A percentile compares a stretch with the other conserved stretches of the same genome.
These are phyloP conservation scores for Ascochyta rabiei DNA, from an alignment of 2,329 filamentous ascomycete species.

Conservation along the genomic window DNA sequence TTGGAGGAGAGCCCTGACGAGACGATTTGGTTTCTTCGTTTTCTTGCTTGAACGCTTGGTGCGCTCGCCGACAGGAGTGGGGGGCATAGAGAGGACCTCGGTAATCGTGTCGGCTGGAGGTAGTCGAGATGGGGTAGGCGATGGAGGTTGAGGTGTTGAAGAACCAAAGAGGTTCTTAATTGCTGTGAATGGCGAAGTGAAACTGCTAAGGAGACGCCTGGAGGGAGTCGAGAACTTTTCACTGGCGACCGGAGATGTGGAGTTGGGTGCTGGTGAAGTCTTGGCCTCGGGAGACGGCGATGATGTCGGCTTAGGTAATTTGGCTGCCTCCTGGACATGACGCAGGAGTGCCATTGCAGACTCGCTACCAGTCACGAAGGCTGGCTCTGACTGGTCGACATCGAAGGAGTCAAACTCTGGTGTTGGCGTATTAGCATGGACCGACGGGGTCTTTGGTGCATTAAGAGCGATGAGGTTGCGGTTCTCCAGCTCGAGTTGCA, in stretches of 20 bases:
- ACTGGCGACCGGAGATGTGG: neutral
- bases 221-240: constrained; percentile 6
- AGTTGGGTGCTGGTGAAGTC: constrained; percentile 6
- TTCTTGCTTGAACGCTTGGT: constrained; percentile 23
- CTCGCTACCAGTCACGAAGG: constrained; percentile 24
- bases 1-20: constrained; percentile 26
- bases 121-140: constrained; percentile 17
- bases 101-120: constrained; percentile 27
- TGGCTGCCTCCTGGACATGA: constrained; percentile 28
- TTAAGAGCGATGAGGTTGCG: neutral
- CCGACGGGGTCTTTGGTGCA: neutral
- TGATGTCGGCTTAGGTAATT: neutral
- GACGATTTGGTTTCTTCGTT: constrained; percentile 18
- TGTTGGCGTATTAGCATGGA: constrained; percentile 18
- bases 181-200: constrained; percentile 27
- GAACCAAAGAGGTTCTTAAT: constrained; percentile 26
- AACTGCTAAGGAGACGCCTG: constrained; percentile 16
- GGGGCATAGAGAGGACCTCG: constrained; percentile 31
- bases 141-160: constrained; percentile 7
- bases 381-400: constrained; percentile 10
- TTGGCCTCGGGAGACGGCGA: neutral
- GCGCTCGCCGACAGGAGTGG: constrained; percentile 38
- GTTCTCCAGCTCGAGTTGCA: constrained; percentile 9
- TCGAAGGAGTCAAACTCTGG: constrained; percentile 30
- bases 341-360: constrained; percentile 30